phyloP scores from a whole-genome alignment of 73 alveolate species.

The Stentor roeselii region DNA sequence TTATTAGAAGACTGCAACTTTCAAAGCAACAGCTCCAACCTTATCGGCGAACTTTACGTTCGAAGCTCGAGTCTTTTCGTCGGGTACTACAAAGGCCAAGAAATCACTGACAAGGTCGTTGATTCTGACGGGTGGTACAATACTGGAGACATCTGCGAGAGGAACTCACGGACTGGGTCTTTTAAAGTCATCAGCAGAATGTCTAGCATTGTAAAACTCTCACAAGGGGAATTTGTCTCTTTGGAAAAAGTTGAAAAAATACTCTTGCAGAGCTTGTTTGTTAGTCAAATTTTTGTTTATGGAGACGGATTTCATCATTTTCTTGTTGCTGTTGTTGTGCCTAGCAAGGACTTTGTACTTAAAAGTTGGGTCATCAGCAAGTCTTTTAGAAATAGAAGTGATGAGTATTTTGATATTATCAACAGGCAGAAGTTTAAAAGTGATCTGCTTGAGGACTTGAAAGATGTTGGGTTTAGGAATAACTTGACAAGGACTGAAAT shows the following conservation, averaged over 20 bases:
- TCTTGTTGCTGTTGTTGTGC: constrained; percentile 77
- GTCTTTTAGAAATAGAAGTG: too few relatives aligned
- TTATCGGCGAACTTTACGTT: constrained; percentile 89
- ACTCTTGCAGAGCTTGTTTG: constrained; percentile 56
- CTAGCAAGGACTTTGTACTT: constrained; percentile 53
- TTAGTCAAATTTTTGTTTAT: constrained; percentile 78
- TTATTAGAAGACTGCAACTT: constrained; percentile 91
- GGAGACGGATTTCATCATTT: constrained; percentile 84
- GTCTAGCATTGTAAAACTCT: constrained; percentile 90
- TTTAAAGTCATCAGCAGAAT: constrained; percentile 89
- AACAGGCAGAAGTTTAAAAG: neutral
- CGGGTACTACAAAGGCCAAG: constrained; percentile 84
- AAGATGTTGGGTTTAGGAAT: neutral
- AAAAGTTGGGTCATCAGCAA: constrained; percentile 44
- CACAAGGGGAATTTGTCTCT: constrained; percentile 97
- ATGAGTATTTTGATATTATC: too few relatives aligned
- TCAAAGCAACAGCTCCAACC: neutral
- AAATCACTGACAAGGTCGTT: constrained; percentile 82
- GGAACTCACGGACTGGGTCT: constrained; percentile 64
- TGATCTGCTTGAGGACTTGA: neutral
- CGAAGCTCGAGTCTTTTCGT: constrained; percentile 82
- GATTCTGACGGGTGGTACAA: constrained; percentile 94
- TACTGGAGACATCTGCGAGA: constrained; percentile 86
- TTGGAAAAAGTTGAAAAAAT: constrained; percentile 93
- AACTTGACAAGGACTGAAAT: neutral